Conservation (phyloP, 352 stramenopile species). For the Globisporangium parvum region DNA sequence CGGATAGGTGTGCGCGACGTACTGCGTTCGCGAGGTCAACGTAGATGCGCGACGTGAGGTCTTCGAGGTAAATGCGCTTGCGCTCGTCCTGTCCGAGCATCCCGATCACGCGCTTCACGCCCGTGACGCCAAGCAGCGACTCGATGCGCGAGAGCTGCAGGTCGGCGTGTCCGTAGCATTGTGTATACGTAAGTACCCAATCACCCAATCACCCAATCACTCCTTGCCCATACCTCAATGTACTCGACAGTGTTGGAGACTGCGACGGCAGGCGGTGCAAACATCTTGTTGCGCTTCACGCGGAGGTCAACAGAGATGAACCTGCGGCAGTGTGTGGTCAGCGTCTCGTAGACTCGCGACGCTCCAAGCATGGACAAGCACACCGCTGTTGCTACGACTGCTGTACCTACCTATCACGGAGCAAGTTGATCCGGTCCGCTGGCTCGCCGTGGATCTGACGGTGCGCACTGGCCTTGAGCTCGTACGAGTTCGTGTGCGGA, state of each 20-base stretch:
- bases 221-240: conserved; percentile 38
- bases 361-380: too few relatives aligned
- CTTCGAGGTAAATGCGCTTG: conserved; percentile 72
- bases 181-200: not conserved
- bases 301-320: conserved; percentile 68
- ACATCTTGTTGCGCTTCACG: conserved; percentile 81
- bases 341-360: not conserved
- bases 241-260: conserved; percentile 56
- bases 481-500: conserved; percentile 59
- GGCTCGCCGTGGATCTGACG: conserved; percentile 52
- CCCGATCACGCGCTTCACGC: conserved; percentile 72
- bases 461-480: conserved; percentile 53
- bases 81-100: conserved; percentile 84
- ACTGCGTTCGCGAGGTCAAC: conserved; percentile 61
- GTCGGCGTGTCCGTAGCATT: not conserved
- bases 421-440: conserved; percentile 52
- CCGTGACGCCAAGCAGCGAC: conserved; percentile 74
- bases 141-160: conserved; percentile 77
- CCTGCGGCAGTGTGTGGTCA: conserved; percentile 8
- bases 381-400: not conserved
- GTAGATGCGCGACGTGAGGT: conserved; percentile 77
- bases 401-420: conserved; percentile 43
- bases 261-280: conserved; percentile 51
- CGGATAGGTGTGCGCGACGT: too few relatives aligned
- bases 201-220: not conserved